Evolutionary conservation across 2,329 filamentous ascomycete species (phyloP).

Genomic region (Diaporthe sp.): DNA sequence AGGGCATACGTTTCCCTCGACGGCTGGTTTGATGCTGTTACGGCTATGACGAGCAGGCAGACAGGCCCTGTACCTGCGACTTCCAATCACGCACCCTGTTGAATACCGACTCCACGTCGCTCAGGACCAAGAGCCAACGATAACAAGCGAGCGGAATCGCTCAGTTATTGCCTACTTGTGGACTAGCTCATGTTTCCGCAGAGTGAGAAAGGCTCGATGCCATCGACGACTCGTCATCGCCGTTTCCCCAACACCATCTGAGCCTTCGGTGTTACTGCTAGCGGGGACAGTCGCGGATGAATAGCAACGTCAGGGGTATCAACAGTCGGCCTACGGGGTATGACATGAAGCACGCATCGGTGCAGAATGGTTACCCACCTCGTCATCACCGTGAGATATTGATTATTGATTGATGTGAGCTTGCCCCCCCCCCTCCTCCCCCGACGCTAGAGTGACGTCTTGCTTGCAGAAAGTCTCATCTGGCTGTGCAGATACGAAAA

Average conservation of each 20-base stretch:
- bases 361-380: background rate
- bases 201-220: background rate
- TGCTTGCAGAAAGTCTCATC: conserved; percentile 24
- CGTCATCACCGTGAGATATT: background rate
- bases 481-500: conserved; percentile 21
- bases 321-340: background rate
- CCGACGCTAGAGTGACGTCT: conserved; percentile 28
- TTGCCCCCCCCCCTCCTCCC: background rate
- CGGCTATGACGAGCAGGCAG: background rate
- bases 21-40: background rate
- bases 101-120: background rate
- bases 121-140: background rate
- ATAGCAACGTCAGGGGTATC: background rate
- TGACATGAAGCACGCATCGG: conserved; percentile 3
- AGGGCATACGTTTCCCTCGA: background rate
- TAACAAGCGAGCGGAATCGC: background rate
- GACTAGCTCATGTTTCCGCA: background rate
- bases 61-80: background rate
- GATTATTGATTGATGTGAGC: background rate
- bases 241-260: background rate
- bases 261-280: background rate
- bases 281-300: background rate
- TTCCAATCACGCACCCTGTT: background rate
- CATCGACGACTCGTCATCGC: background rate
- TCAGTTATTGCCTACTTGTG: background rate